A percentile compares a stretch with the other conserved stretches of the same genome.
These are phyloP conservation scores for Pleurotus pulmonarius DNA, from an alignment of 768 basidiomycete species.

Conservation along the genomic window DNA sequence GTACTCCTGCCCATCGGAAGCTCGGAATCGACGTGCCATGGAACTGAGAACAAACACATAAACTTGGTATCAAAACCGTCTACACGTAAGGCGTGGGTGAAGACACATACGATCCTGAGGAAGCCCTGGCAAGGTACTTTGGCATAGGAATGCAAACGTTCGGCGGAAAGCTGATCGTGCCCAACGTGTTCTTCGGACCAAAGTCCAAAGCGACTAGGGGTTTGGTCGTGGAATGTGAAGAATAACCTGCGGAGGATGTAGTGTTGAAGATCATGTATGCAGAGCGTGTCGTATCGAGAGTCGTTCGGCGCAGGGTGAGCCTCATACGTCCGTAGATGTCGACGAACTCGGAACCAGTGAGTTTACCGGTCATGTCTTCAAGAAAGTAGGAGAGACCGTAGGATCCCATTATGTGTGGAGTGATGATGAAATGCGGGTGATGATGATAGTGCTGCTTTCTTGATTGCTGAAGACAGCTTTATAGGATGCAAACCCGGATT, in stretches of 20 bases:
- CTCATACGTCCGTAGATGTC: constrained; percentile 63
- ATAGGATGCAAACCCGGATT: too few relatives aligned
- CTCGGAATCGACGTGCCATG: constrained; percentile 48
- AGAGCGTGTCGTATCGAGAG: constrained; percentile 33
- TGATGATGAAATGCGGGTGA: neutral
- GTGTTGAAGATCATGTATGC: constrained; percentile 54
- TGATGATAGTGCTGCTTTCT: too few relatives aligned
- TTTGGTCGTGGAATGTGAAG: constrained; percentile 16
- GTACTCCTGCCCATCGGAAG: constrained; percentile 59
- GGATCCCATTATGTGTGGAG: constrained; percentile 27
- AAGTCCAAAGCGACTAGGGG: constrained; percentile 52
- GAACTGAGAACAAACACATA: constrained; percentile 25
- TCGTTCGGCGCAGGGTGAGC: constrained; percentile 45
- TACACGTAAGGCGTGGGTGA: constrained; percentile 4
- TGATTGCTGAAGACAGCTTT: too few relatives aligned
- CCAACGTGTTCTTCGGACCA: constrained; percentile 44
- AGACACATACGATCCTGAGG: constrained; percentile 35
- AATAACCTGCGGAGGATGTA: constrained; percentile 17
- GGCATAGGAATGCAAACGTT: constrained; percentile 40
- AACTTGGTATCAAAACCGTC: neutral
- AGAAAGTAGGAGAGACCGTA: constrained; percentile 62
- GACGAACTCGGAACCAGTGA: constrained; percentile 53
- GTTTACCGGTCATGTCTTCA: constrained; percentile 55
- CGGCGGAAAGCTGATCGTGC: constrained; percentile 43
- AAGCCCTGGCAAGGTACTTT: constrained; percentile 43